Base-by-base conservation (phyloP, 768 basidiomycete species). In the Pleurotus eryngii region DNA sequence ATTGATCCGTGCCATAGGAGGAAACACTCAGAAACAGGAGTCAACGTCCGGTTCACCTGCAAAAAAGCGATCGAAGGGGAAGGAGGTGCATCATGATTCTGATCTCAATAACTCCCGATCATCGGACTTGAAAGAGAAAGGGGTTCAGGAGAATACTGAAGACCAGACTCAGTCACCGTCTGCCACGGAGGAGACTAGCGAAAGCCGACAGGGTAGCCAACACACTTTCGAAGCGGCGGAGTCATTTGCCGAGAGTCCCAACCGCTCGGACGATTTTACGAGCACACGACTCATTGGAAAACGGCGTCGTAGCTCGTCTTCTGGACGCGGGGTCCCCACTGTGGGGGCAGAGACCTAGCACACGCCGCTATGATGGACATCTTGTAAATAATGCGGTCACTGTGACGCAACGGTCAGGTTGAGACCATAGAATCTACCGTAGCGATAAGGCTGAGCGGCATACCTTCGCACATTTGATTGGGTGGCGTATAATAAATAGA, bases 11-110 rank as follows among this genome's bases (percentile, higher is more conserved):
- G 30, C 30, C 30, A 54, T 30, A 39, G 27, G 51, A 40, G 51
- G 30, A 39, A 54, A 42, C 12, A 54, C 42, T 9, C 24, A 54
- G 51, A 54, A 54, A 42, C 51, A 54, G 51, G 51, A 54, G 39
- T 30, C 51, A 17, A 39, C 51, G 39, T 30, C 51, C 18, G 39
- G 22, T 37, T 54, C 51, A 17, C 51, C 39, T n/a, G 37, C 51
- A 17, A 54, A 54, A 39, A 54, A 54, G 51, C 39, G 39, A 54
- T 54, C 51, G 15, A 54, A 54, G 38, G 51, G 51, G 37, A 39
- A 54, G 15, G 51, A 54, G 11, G 35, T 39, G 37, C 37, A 18
- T 54, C 51, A 39, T 39, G 51, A 39, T 39, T 42, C 39, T 42
- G 15, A 30, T 45, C 17, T 45, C 8, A 45, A n/a, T 22, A 17